Evolutionary conservation across 129 eudicot genomes (phyloP), one percentile per base, ranked within the genome.

Genomic region (Saposhnikovia divaricata): DNA sequence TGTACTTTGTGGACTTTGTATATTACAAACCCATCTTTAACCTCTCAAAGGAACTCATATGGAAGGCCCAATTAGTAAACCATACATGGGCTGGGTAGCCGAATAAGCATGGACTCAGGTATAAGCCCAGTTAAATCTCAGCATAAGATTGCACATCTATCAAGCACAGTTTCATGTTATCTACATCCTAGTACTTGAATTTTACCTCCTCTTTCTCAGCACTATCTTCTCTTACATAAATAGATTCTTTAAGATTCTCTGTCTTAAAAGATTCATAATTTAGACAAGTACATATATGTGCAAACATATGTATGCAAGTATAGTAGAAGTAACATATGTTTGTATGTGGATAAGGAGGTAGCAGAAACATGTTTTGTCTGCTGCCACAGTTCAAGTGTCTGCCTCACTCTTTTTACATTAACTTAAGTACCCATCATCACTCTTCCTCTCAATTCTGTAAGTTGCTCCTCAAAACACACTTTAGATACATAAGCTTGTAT

Each of bases 381-480:
- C 86, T 94, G 81, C 96, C 98, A 27, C 98, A 94, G 80, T 92
- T 94, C 92, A 91, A 87, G 88, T 92, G 97, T 81, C 78, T 83
- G 75, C 98, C 98, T 0, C 93, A 91, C 84, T 82, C 90, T 43
- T 90, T 91, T 81, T 84, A 89, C 27, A 84, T 87, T 74, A 86
- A 83, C 81, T 86, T 85, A 82, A 88, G 87, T 84, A 63, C 86
- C 73, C 86, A 79, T 81, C 86, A 66, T 72, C 91, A 78, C 55
- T 78, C 77, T 80, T 59, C 80, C 57, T 18, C 87, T 9, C 83
- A 80, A 18, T 81, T 75, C 74, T 82, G 97, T 91, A 82, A 85
- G 87, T 75, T 4, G 9, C 21, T 83, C 75, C 51, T 15, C 10
- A 74, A 74, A 31, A 47, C 34, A 44, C 55, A 76, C 9, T 78